Evolutionary conservation across 2,329 filamentous ascomycete genomes (phyloP).

Genomic region (Claviceps paspali): DNA sequence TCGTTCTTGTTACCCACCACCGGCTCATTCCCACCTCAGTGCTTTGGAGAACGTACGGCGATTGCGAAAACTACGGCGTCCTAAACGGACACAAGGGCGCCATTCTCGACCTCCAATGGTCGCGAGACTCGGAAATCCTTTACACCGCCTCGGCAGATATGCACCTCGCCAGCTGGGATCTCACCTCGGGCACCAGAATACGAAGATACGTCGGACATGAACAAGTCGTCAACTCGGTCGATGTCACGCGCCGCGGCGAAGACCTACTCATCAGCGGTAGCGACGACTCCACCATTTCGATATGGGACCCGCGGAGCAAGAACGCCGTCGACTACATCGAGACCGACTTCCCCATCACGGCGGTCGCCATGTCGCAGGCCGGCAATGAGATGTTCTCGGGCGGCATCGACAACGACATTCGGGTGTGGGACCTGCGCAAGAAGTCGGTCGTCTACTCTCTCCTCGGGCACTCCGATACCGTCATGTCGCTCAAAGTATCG

Average conservation of each 20-base stretch:
- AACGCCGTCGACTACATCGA: constrained; percentile 76
- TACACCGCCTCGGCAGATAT: constrained; percentile 91
- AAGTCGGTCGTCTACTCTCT: constrained; percentile 78
- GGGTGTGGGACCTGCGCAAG: constrained; percentile 93
- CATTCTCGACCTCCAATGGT: constrained; percentile 88
- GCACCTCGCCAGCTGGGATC: constrained; percentile 87
- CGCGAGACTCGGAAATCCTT: constrained; percentile 76
- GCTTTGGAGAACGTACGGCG: constrained; percentile 83
- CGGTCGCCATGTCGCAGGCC: constrained; percentile 79
- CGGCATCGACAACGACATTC: constrained; percentile 93
- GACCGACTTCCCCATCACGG: constrained; percentile 84
- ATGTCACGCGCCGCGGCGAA: constrained; percentile 77
- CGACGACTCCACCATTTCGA: constrained; percentile 84
- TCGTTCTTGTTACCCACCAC: background rate
- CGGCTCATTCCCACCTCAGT: constrained; percentile 33
- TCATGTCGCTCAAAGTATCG: constrained; percentile 82
- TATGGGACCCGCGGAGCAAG: constrained; percentile 92
- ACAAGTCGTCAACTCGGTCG: constrained; percentile 85
- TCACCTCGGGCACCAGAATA: constrained; percentile 83
- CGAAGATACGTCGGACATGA: constrained; percentile 86
- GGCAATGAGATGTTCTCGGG: constrained; percentile 92
- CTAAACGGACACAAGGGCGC: constrained; percentile 84
- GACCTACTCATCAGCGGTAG: constrained; percentile 82
- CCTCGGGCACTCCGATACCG: constrained; percentile 77
- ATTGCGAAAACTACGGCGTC: constrained; percentile 87